phyloP scores from a whole-genome alignment of 495 filamentous ascomycete species.

The Penicillium riverlandense region DNA sequence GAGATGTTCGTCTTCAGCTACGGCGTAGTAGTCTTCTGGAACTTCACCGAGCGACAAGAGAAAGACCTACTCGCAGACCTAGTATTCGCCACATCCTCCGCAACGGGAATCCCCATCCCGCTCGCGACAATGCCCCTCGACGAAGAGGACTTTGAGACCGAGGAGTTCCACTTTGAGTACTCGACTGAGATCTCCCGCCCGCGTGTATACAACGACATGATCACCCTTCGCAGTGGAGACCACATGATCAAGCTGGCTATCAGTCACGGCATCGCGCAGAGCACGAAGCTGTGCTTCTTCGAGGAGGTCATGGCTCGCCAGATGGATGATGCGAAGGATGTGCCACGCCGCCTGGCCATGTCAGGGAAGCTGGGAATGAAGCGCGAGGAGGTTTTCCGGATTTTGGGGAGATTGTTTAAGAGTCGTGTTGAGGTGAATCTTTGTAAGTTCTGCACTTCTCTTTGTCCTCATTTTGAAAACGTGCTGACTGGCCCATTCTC shows the following conservation, averaged over 20 bases:
- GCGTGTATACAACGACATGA: constrained; percentile 98
- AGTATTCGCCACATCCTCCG: constrained; percentile 69
- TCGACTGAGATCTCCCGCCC: constrained; percentile 75
- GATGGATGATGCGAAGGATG: constrained; percentile 86
- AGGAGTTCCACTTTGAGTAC: constrained; percentile 99
- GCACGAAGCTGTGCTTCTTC: constrained; percentile 94
- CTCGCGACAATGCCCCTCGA: constrained; percentile 64
- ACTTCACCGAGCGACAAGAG: constrained; percentile 90
- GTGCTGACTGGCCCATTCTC: background rate
- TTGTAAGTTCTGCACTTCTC: constrained; percentile 53
- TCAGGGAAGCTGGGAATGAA: constrained; percentile 90
- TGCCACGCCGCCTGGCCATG: constrained; percentile 80
- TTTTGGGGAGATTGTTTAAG: constrained; percentile 85
- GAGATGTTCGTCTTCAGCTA: constrained; percentile 99
- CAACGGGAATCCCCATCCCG: constrained; percentile 43
- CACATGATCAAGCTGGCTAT: constrained; percentile 99
- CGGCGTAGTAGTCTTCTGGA: constrained; percentile 98
- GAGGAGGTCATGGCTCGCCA: constrained; percentile 94
- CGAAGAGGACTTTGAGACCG: constrained; percentile 90
- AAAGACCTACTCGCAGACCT: constrained; percentile 95
- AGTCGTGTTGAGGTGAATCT: constrained; percentile 96
- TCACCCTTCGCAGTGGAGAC: constrained; percentile 86
- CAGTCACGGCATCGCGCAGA: constrained; percentile 94
- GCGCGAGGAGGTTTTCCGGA: constrained; percentile 83
- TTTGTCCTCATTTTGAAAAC: background rate